Base-by-base conservation (phyloP, 257 asterid species). In the Cruciata laevipes region DNA sequence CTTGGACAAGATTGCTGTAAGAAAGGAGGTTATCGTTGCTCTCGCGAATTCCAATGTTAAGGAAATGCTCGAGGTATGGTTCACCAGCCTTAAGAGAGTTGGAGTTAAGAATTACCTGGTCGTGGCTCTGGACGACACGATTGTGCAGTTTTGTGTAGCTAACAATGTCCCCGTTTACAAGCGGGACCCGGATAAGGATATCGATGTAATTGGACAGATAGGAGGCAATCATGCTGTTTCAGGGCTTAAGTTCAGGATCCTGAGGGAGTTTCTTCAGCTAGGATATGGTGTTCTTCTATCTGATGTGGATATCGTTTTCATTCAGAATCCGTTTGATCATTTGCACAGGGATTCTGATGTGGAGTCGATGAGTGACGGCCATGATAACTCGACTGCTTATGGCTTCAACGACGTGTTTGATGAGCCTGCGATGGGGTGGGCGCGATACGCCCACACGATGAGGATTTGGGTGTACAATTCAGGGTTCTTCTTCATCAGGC, bases 281-380 rank as follows among this genome's bases (percentile, higher is more conserved):
- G 97, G 97, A 12, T 89, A 89, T 38, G 66, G 89, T 21, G 89
- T 87, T 63, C 86, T 89, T 20, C 89, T 89, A 42, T 89, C 97
- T 3, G 97, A 89, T 57, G 87, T 87, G 2, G 97, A 89, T 70
- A 84, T 89, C 44, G 88, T 89, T 2, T 89, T 79, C 83, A 52
- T 89, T 78, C 91, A 89, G 78, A 87, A 89, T 49, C 95, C 97
- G 7, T 89, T 89, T n/a, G 77, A 89, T 61, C 86, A 81, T 76
- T 60, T 89, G 2, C 75, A 81, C 12, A 80, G 89, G 59, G 95
- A 87, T 71, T 87, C 90, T 35, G 97, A 87, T 63, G 93, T 89
- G 79, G 97, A 89, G 76, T 89, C 97, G 32, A 87, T 89, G 95
- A 72, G 94, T 2, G 95, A 89, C 73, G 97, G 97, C 65, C 97